Evolutionary conservation across 148 eudicot genomes (phyloP), one percentile per base, ranked within the genome.

Genomic region (Pharnaceum exiguum): DNA sequence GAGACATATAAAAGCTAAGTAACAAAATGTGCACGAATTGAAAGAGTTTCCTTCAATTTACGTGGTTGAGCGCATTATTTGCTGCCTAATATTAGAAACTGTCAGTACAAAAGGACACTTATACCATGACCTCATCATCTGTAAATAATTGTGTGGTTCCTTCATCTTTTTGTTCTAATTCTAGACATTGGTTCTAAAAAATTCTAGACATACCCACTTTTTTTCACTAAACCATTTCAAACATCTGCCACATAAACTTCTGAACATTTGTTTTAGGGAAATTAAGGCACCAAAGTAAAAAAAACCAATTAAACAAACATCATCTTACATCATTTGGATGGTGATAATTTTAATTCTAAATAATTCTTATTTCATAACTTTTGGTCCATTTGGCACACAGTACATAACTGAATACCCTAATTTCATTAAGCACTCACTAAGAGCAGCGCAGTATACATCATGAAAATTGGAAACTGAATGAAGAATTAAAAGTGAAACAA

Each of bases 11-110:
- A 66, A 55, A 47, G 39, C 23, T 46, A 57, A 38, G 70, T 66
- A 57, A 55, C 44, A 40, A 62, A 31, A 57, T 49, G 63, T 56
- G 68, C 32, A 48, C 63, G 36, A 45, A 65, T 42, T 47, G 15
- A 30, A 28, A 51, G 4, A 5, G 39, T 35, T 48, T 31, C 38
- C 18, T 42, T 27, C 4, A 53, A 59, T 65, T 55, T 70, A 47
- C 33, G 68, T 62, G 74, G 68, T 63, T 25, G 68, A 70, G 46
- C 68, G 68, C 57, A 70, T 48, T 70, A 56, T 70, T 70, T 70
- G 74, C 68, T 70, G 68, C 44, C 68, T 62, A 48, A 36, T 69
- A 70, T 62, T 62, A 62, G 68, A 62, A 39, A 31, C n/a, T 63
- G 62, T 69, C 56, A 69, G 67, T 69, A 55, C 67, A 55, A 63